Evolutionary conservation across 768 basidiomycete species (phyloP).

Genomic region (Leccinum variicolor): DNA sequence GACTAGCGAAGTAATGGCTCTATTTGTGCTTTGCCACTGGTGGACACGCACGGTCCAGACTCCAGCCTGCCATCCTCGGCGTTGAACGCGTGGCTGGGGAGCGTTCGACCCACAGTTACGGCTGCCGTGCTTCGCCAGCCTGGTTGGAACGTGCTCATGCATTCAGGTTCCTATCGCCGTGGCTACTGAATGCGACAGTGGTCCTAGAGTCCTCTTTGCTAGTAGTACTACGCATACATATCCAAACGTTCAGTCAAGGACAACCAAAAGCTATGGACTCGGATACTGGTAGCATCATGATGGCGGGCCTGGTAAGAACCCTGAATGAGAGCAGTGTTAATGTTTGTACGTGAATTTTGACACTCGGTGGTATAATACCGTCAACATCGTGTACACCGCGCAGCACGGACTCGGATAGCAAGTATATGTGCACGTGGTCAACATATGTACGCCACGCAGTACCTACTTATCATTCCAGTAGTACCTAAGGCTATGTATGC

Average conservation of each 20-base stretch:
- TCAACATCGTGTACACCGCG: constrained; percentile 7
- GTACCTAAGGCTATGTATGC: not conserved
- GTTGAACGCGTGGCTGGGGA: constrained; percentile 12
- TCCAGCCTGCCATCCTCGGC: constrained; percentile 13
- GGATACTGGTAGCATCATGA: not conserved
- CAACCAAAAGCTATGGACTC: not conserved
- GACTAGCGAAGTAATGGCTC: not conserved
- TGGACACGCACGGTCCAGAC: constrained; percentile 3
- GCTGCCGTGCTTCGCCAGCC: constrained; percentile 1
- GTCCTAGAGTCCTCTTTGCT: not conserved
- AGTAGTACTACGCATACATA: no score
- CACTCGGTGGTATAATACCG: no score
- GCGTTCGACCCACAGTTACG: constrained; percentile 15
- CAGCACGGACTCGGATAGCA: not conserved
- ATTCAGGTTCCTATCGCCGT: constrained; percentile 3
- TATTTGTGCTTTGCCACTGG: constrained; percentile 17
- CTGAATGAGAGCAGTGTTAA: not conserved
- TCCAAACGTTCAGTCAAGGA: not conserved
- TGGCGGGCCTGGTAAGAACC: not conserved
- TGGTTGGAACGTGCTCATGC: constrained; percentile 14
- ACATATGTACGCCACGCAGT: not conserved
- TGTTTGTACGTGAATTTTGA: constrained; percentile 6
- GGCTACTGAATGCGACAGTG: not conserved
- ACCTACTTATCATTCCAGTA: not conserved
- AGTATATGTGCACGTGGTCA: not conserved